A percentile compares a stretch with the other conserved stretches of the same genome.
These are phyloP conservation scores for Mortierella sp. DNA, from an alignment of 371 early-diverging fungal genomes.

Conservation along the genomic window DNA sequence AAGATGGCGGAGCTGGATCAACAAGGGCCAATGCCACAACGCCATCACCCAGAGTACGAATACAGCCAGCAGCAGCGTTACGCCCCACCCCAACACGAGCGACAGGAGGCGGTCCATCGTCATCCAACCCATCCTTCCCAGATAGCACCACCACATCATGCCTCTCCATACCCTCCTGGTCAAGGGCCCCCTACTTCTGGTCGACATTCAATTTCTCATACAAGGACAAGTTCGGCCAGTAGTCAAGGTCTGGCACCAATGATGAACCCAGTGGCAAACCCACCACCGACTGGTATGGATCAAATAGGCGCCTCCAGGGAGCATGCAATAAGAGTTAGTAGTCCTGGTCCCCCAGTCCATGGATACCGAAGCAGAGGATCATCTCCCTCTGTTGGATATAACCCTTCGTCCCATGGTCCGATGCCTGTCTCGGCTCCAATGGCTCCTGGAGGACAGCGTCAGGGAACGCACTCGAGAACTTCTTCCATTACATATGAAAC, in stretches of 20 bases:
- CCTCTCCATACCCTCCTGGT: constrained; percentile 4
- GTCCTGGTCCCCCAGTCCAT: constrained; percentile 24
- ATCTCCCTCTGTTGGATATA: constrained; percentile 36
- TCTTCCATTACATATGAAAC: constrained; percentile 31
- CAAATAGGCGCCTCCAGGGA: constrained; percentile 10
- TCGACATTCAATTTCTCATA: constrained; percentile 32
- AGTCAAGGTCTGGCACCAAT: constrained; percentile 20
- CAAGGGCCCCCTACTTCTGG: constrained; percentile 9
- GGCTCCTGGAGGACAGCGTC: constrained; percentile 15
- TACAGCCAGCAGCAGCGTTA: constrained; percentile 14
- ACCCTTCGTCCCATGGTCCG: constrained; percentile 27
- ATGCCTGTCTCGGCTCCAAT: constrained; percentile 23
- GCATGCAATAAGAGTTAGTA: constrained; percentile 21
- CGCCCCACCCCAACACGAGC: constrained; percentile 17
- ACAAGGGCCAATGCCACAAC: constrained; percentile 2
- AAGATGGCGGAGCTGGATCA: background rate
- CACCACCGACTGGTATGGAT: constrained; percentile 14
- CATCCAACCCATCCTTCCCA: constrained; percentile 3
- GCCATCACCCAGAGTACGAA: constrained; percentile 8
- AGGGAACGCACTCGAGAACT: constrained; percentile 29
- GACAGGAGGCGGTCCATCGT: background rate
- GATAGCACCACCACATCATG: too few relatives aligned
- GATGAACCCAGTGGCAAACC: constrained; percentile 32
- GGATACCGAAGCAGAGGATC: constrained; percentile 43
- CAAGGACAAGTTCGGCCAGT: constrained; percentile 36